Conservation (phyloP, 108 stramenopile species). For the Seminavis robusta region DNA sequence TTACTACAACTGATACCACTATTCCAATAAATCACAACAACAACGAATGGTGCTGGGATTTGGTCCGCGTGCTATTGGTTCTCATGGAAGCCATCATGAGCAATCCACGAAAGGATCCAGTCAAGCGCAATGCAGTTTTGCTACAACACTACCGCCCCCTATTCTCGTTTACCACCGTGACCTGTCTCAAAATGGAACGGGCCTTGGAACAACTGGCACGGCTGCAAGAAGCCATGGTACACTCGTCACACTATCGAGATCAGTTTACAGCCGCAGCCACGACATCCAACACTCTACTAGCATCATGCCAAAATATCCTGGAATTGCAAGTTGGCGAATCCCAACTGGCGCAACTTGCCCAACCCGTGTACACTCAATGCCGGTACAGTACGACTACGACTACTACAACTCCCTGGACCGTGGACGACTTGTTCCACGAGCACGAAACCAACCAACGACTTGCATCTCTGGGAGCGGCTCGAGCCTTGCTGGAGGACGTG, state of each 20-base stretch:
- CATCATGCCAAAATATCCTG: too few species aligned
- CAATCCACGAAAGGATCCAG: too few species aligned
- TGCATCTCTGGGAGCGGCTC: constrained; percentile 22
- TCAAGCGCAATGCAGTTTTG: too few species aligned
- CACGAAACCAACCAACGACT: constrained; percentile 24
- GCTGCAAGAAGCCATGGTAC: too few species aligned
- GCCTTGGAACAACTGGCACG: too few species aligned
- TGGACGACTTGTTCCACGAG: constrained; percentile 27
- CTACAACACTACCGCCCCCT: constrained; percentile 19
- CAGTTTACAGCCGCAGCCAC: too few species aligned
- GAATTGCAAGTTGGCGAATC: background rate
- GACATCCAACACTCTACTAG: too few species aligned
- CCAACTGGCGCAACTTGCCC: background rate
- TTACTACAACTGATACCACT: too few species aligned
- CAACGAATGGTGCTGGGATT: background rate
- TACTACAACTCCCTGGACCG: constrained; percentile 12
- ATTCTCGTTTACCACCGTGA: constrained; percentile 35
- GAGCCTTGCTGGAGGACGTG: constrained; percentile 35
- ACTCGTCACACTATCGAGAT: too few species aligned
- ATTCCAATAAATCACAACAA: too few species aligned
- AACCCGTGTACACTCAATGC: too few species aligned
- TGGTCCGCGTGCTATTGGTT: background rate
- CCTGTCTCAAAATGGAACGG: constrained; percentile 7
- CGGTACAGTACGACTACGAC: too few species aligned
- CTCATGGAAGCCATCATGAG: background rate